Conservation (phyloP, 2,329 filamentous ascomycete species). For the Exserohilum turcica region DNA sequence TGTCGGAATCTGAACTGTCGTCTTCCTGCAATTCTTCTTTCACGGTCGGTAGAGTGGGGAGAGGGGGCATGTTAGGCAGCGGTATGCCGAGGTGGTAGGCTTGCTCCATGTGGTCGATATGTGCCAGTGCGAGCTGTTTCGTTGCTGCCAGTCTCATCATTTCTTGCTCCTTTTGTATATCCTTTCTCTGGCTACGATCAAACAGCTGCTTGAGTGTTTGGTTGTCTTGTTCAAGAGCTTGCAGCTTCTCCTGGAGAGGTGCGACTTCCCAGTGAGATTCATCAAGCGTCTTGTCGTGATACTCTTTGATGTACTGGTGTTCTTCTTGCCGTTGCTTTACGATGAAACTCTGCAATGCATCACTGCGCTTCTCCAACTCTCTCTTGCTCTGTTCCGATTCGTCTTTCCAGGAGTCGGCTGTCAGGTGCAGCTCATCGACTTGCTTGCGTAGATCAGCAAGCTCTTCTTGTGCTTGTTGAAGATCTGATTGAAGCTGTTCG, state of each 20-base stretch:
- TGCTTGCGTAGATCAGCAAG: background rate
- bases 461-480: background rate
- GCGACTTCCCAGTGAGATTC: slow-evolving; percentile 8
- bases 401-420: background rate
- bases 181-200: background rate
- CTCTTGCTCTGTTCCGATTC: slow-evolving; percentile 4
- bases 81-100: background rate
- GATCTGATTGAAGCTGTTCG: background rate
- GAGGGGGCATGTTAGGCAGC: background rate
- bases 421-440: background rate
- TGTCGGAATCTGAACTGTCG: background rate
- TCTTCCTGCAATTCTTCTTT: background rate
- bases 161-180: slow-evolving; percentile 2
- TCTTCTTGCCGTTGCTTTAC: slow-evolving; percentile 3
- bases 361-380: background rate
- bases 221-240: slow-evolving; percentile 4
- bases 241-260: slow-evolving; percentile 9
- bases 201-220: background rate
- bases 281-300: slow-evolving; percentile 13
- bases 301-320: slow-evolving; percentile 14
- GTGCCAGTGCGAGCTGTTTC: background rate
- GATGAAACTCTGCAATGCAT: slow-evolving; percentile 2
- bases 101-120: slow-evolving; percentile 2
- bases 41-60: background rate
- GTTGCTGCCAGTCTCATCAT: background rate